Evolutionary conservation across 169 alveolate species (phyloP).

Genomic region (Perkinsus marinus): DNA sequence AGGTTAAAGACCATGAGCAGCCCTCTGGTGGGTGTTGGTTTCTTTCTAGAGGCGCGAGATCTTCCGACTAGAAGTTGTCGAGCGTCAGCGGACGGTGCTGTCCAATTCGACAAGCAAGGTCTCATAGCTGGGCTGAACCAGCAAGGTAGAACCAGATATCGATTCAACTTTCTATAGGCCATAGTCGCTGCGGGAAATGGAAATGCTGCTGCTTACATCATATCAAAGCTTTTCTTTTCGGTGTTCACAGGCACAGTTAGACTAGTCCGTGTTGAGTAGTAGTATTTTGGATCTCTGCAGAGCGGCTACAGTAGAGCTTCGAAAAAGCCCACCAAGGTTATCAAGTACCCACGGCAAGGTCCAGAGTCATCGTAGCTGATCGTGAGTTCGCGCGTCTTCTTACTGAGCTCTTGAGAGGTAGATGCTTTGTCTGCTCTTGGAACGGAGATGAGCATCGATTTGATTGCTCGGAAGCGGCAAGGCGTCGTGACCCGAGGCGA

Average conservation of each 20-base stretch:
- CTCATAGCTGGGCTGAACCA: too few relatives aligned
- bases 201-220: too few relatives aligned
- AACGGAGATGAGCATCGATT: background rate
- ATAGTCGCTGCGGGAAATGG: too few relatives aligned
- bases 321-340: too few relatives aligned
- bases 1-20: too few relatives aligned
- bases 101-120: too few relatives aligned
- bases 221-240: background rate
- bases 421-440: background rate
- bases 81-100: too few relatives aligned
- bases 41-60: too few relatives aligned
- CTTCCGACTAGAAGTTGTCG: too few relatives aligned
- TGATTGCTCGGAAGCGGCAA: background rate
- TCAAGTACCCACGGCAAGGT: background rate
- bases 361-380: background rate
- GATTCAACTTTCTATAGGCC: too few relatives aligned
- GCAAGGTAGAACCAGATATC: too few relatives aligned
- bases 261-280: background rate
- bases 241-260: background rate
- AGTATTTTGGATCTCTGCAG: background rate
- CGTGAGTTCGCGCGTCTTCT: background rate
- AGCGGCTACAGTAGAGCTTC: background rate
- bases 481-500: background rate
- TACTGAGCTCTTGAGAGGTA: background rate
- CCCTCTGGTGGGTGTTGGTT: too few relatives aligned